Evolutionary conservation across 2,329 filamentous ascomycete species (phyloP), one percentile per base, ranked within the genome.

Genomic region (Didymella segeticola): DNA sequence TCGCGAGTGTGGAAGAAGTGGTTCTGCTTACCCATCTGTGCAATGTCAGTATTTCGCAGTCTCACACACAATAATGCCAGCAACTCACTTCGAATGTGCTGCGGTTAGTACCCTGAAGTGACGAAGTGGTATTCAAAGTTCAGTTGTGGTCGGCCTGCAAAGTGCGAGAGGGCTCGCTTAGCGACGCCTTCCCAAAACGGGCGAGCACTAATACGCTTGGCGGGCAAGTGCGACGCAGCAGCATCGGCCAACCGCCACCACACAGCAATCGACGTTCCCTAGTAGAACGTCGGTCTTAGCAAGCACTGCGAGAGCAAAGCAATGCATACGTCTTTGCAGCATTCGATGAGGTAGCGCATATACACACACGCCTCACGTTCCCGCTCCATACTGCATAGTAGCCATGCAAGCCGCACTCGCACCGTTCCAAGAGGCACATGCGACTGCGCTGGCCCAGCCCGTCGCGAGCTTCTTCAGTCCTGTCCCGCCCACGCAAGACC

Each of bases 391-490:
- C 42, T 48, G 41, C 51, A 15, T 43, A 48, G 47, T 31, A 36
- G 51, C 47, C 48, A 93, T 96, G 91, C 86, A 93, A 69, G 78
- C 81, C 46, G 78, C 95, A 45, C 89, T 96, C 67, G 78, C 81
- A 34, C 86, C 90, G 55, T 96, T 96, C 72, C 85, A 84, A 49
- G 78, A 83, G 52, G 90, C 90, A 31, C 83, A 92, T 67, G 75
- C 79, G 41, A 75, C 78, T 25, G 80, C 82, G 51, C 85, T 90
- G 70, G 92, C 92, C 56, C 88, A 89, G 66, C 80, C 82, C 42
- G 83, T 98, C 30, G 89, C 92, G 17, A 83, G 85, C 55, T 89
- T 89, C 9, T 79, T 98, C 53, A 88, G 85, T 12, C 93, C 93
- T 29, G 80, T 89, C 53, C 75, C 89, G 42, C 84, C 89, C 4